A percentile compares a stretch with the other conserved stretches of the same genome.
Conservation (phyloP, 192 early-diverging fungal genomes). For the Neocallimastix lanati region DNA sequence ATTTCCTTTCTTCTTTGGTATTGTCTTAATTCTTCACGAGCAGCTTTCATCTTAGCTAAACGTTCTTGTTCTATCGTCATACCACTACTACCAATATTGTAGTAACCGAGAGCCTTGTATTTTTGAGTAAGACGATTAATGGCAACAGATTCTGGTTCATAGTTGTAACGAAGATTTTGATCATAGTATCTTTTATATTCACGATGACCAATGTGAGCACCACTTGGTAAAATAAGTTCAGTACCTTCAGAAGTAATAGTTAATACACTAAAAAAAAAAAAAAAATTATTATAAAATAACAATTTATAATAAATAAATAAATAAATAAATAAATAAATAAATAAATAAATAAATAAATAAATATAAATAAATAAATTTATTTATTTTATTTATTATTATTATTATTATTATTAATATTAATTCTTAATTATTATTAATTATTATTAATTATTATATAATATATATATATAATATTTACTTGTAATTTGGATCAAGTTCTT, state of each 20-base stretch:
- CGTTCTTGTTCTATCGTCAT: conserved; percentile 15
- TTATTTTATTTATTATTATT: no score
- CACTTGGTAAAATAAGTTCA: conserved; percentile 73
- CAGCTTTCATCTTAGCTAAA: conserved; percentile 21
- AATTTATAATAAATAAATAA: conserved; percentile 2
- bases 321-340: background rate
- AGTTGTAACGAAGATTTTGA: conserved; percentile 27
- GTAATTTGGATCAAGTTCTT: conserved; percentile 5
- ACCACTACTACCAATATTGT: conserved; percentile 7
- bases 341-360: no score
- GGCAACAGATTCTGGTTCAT: conserved; percentile 28
- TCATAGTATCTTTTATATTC: conserved; percentile 63
- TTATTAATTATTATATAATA: no score
- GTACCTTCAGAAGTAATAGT: conserved; percentile 58
- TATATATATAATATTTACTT: background rate
- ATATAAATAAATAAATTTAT: no score
- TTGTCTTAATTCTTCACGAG: conserved; percentile 17
- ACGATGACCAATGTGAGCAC: conserved; percentile 63
- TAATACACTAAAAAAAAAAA: conserved; percentile 4
- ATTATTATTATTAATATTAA: no score
- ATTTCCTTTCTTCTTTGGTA: conserved; percentile 36
- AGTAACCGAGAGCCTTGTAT: conserved; percentile 1
- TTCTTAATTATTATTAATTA: no score
- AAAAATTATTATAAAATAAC: background rate
- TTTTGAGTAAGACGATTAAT: background rate